Conservation (phyloP, 2,329 filamentous ascomycete species). For the Microdochium paspali region DNA sequence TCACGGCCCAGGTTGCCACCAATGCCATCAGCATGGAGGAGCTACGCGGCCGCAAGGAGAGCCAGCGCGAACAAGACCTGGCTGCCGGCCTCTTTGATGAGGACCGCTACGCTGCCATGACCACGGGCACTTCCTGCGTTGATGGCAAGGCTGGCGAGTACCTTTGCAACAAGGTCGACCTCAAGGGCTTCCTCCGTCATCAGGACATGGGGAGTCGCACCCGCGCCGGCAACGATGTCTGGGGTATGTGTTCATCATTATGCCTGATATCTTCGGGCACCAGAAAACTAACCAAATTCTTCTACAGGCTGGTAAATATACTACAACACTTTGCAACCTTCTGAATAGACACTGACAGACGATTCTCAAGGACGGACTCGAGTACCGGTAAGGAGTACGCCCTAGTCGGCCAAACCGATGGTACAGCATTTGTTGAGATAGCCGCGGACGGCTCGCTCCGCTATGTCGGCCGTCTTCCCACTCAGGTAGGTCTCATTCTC, state of each 20-base stretch:
- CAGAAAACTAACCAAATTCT: background rate
- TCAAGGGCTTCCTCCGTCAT: slow-evolving; percentile 27
- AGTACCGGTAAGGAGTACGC: slow-evolving; percentile 35
- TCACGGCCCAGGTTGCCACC: slow-evolving; percentile 1
- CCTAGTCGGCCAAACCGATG: slow-evolving; percentile 37
- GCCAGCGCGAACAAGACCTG: background rate
- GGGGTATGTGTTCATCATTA: slow-evolving; percentile 12
- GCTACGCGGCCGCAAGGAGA: slow-evolving; percentile 1
- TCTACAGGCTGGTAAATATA: background rate
- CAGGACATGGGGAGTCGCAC: slow-evolving; percentile 24
- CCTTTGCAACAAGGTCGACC: slow-evolving; percentile 25
- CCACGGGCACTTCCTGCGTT: slow-evolving; percentile 11
- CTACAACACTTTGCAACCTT: too few relatives aligned
- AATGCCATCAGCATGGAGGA: slow-evolving; percentile 2
- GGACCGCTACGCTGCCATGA: slow-evolving; percentile 1
- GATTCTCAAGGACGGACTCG: background rate
- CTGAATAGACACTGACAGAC: too few relatives aligned
- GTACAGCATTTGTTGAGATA: slow-evolving; percentile 40
- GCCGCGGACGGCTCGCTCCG: slow-evolving; percentile 29
- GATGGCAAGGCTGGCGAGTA: slow-evolving; percentile 24
- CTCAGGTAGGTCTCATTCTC: too few relatives aligned
- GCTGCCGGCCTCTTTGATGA: slow-evolving; percentile 1
- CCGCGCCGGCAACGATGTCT: slow-evolving; percentile 25
- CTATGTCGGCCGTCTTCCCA: slow-evolving; percentile 35
- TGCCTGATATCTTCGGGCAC: background rate